Evolutionary conservation across 768 basidiomycete genomes (phyloP).

Genomic region (Naganishia antarctica): DNA sequence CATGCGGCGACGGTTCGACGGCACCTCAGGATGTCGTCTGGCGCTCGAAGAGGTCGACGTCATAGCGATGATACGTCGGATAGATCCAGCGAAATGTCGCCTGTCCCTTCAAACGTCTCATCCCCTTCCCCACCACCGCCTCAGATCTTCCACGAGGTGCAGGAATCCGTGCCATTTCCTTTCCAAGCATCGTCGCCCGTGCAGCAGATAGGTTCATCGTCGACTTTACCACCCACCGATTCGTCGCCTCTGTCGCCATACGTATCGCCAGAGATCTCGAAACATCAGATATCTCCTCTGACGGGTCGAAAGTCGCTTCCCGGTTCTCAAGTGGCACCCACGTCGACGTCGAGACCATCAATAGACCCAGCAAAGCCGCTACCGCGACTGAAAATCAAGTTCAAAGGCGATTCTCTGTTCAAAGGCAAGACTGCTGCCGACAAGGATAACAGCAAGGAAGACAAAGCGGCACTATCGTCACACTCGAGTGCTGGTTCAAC

Average conservation of each 20-base stretch:
- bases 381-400: conserved; percentile 4
- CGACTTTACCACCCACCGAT: too few species aligned
- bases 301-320: not conserved
- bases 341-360: not conserved
- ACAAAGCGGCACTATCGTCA: not conserved
- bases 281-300: not conserved
- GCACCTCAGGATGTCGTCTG: not conserved
- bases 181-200: not conserved
- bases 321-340: too few species aligned
- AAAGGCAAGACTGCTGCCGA: not conserved
- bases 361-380: not conserved
- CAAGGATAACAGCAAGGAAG: too few species aligned
- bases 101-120: conserved; percentile 8
- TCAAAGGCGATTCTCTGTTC: conserved; percentile 9
- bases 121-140: conserved; percentile 12
- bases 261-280: not conserved
- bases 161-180: conserved; percentile 20
- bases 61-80: not conserved
- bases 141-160: conserved; percentile 17
- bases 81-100: conserved; percentile 18
- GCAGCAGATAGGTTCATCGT: not conserved
- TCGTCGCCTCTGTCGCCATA: too few species aligned
- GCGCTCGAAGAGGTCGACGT: not conserved
- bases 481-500: not conserved
- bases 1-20: not conserved